Evolutionary conservation across 495 filamentous ascomycete species (phyloP), one percentile per base, ranked within the genome.

Genomic region (Penicillium canariense): DNA sequence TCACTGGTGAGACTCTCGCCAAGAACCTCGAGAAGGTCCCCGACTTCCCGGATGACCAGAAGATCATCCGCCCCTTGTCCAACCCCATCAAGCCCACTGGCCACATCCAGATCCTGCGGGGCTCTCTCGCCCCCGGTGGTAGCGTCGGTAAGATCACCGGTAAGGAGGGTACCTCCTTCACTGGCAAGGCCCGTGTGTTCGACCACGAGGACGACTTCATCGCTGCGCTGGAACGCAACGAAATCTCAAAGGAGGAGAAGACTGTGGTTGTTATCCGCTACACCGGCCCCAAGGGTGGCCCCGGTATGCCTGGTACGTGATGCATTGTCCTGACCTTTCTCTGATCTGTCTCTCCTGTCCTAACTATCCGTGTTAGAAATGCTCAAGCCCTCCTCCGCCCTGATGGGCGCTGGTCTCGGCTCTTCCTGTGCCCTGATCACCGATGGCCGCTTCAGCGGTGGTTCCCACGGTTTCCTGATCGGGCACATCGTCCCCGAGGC

Each of bases 131-230:
- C 2, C 94, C 94, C 1, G 94, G 88, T 54, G 94, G 94, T 47
- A 88, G 83, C 58, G 94, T 98, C 12, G 94, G 93, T 56, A 98
- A 98, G 79, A 98, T 98, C 72, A 98, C 94, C 8, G 94, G 94
- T 55, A 98, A 98, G 74, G 94, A 98, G 70, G 94, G 94, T 18
- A 80, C 87, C n/a, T 70, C 77, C 8, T 98, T 98, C 76, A 87
- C 80, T 15, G 94, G 94, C 50, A 91, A 84, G 60, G 94, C 94
- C 30, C 87, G 85, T 56, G 89, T 89, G 61, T 98, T 90, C 74
- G 87, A 98, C 69, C 80, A 80, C 55, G 90, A 95, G 70, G 87
- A 93, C 52, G 82, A 81, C 68, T 91, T 95, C 73, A 84, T 93
- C 58, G 74, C 71, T 35, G 86, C 89, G 7, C 82, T 93, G 20